Conservation (phyloP, 2,329 filamentous ascomycete species). For the Stagonosporopsis vannaccii region DNA sequence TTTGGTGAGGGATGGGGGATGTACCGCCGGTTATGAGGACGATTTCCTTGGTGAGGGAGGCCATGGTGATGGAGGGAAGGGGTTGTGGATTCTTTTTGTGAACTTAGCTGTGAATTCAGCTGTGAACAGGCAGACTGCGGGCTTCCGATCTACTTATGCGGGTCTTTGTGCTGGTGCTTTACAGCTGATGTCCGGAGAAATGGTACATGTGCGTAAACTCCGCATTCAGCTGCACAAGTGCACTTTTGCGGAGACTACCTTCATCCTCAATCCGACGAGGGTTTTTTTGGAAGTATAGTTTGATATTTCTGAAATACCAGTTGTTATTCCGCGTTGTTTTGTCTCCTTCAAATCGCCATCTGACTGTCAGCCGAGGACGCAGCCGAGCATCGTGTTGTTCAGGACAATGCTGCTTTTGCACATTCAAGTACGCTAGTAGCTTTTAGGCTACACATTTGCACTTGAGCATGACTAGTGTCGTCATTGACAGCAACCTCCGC, state of each 20-base stretch:
- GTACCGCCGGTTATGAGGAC: conserved; percentile 10
- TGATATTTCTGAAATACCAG: no score
- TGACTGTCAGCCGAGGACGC: not conserved
- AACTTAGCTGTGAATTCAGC: no score
- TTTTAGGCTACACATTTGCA: not conserved
- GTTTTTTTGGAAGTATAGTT: no score
- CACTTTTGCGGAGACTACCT: not conserved
- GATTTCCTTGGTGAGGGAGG: conserved; percentile 10
- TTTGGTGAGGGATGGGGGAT: not conserved
- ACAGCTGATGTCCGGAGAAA: not conserved
- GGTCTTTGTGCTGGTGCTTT: not conserved
- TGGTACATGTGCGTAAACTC: not conserved
- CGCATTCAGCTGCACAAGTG: not conserved
- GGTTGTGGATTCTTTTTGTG: no score
- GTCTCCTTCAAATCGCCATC: not conserved
- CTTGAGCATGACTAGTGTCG: not conserved
- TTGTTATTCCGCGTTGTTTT: no score
- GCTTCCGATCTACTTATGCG: not conserved
- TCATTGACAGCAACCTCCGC: not conserved
- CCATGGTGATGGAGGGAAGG: not conserved
- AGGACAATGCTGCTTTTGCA: not conserved
- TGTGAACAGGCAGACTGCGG: no score
- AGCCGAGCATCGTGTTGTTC: not conserved
- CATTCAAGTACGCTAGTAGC: not conserved
- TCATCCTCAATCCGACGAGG: no score